Percentiles rank a stretch among this genome's conserved stretches.
These are phyloP conservation scores for Rhizophora mangle DNA, from an alignment of 345 rosid genomes.

Conservation along the genomic window DNA sequence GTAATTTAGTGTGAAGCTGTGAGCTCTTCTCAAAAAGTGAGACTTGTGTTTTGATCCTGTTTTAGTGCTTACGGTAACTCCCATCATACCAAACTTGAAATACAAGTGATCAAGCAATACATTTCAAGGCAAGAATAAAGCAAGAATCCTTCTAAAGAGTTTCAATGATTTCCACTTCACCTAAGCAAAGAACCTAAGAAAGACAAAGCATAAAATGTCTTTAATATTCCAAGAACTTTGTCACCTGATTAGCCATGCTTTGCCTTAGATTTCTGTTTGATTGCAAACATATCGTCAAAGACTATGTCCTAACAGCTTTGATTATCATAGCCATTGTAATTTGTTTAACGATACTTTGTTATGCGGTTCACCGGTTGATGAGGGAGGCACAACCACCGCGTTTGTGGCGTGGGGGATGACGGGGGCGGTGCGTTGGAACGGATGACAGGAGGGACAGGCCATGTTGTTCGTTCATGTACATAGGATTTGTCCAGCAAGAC, in stretches of 20 bases:
- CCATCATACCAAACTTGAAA: background rate
- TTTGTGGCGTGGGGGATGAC: conserved; percentile 5
- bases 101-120: background rate
- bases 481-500: background rate
- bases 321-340: conserved; percentile 34
- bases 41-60: background rate
- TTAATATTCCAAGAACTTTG: no score
- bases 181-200: conserved; percentile 14
- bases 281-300: conserved; percentile 30
- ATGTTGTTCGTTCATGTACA: conserved; percentile 8
- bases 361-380: conserved; percentile 18
- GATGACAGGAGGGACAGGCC: conserved; percentile 2
- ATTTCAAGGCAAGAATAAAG: conserved; percentile 27
- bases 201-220: background rate
- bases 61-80: background rate
- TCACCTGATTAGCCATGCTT: conserved; percentile 29
- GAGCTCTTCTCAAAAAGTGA: background rate
- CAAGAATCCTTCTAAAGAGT: background rate
- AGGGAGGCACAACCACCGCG: conserved; percentile 17
- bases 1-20: no score
- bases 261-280: conserved; percentile 34
- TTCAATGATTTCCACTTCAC: background rate
- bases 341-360: conserved; percentile 31
- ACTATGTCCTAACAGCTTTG: conserved; percentile 33
- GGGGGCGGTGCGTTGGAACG: conserved; percentile 10